phyloP scores from a whole-genome alignment of 2,329 filamentous ascomycete species.

The Sodiomyces alkalinus region DNA sequence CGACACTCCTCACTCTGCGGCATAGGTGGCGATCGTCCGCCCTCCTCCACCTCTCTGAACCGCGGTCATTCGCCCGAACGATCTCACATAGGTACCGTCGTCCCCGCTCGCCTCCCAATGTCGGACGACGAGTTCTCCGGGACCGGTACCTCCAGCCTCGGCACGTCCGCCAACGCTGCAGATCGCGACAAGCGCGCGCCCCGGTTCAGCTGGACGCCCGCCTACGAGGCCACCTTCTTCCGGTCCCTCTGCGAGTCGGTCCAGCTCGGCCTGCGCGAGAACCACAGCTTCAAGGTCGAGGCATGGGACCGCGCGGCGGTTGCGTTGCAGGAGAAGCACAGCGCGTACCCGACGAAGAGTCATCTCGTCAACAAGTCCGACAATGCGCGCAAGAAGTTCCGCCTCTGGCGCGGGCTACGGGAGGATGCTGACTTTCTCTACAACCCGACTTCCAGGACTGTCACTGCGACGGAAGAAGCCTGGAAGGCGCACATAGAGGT shows the following conservation, averaged over 20 bases:
- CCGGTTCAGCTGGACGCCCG: slow-evolving; percentile 44
- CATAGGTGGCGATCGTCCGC: too few species aligned
- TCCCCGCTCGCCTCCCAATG: too few species aligned
- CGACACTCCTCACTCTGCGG: too few species aligned
- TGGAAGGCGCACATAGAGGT: slow-evolving; percentile 44
- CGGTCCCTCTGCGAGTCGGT: slow-evolving; percentile 44
- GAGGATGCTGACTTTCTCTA: slow-evolving; percentile 43
- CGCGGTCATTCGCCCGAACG: too few species aligned
- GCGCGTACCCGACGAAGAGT: slow-evolving; percentile 42
- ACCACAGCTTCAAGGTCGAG: slow-evolving; percentile 45
- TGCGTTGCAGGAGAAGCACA: slow-evolving; percentile 37
- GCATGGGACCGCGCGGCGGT: slow-evolving; percentile 43
- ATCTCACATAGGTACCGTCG: too few species aligned
- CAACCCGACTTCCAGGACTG: slow-evolving; percentile 31
- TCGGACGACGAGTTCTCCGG: slow-evolving; percentile 23
- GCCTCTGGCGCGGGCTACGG: slow-evolving; percentile 42
- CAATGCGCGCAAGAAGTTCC: slow-evolving; percentile 46
- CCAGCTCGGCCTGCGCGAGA: slow-evolving; percentile 37
- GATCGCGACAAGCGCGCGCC: slow-evolving; percentile 22
- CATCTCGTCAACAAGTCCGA: slow-evolving; percentile 50
- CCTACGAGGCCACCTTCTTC: slow-evolving; percentile 46
- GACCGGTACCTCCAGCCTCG: slow-evolving; percentile 4
- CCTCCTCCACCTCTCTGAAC: too few species aligned
- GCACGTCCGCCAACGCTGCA: slow-evolving; percentile 4
- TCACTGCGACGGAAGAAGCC: slow-evolving; percentile 40